Conservation (phyloP, 2,329 filamentous ascomycete species). For the Clarireedia hainanense region DNA sequence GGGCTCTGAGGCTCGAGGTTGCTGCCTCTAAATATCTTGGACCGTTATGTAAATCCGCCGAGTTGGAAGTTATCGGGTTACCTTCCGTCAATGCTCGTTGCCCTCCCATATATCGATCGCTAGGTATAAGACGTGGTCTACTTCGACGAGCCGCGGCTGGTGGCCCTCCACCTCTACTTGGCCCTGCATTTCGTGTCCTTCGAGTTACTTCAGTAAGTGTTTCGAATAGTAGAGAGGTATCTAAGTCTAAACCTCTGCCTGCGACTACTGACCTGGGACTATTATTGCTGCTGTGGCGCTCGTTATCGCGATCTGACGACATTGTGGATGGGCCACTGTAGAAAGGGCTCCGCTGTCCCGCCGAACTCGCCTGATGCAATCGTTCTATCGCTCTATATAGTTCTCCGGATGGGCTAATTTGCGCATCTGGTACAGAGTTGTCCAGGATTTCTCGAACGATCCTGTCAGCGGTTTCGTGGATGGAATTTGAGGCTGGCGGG, state of each 20-base stretch:
- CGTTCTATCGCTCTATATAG: constrained; percentile 35
- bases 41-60: constrained; percentile 21
- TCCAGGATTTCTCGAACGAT: constrained; percentile 35
- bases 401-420: constrained; percentile 37
- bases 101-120: constrained; percentile 27
- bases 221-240: constrained; percentile 3
- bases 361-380: neutral
- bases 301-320: constrained; percentile 2
- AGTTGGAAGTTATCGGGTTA: constrained; percentile 9
- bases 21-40: constrained; percentile 23
- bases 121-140: constrained; percentile 19
- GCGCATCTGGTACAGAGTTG: constrained; percentile 30
- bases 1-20: constrained; percentile 18
- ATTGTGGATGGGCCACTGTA: neutral
- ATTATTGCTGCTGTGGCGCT: neutral
- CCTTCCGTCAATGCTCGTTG: constrained; percentile 14
- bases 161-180: constrained; percentile 6
- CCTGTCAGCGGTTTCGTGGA: constrained; percentile 24
- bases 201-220: neutral
- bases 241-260: constrained; percentile 11
- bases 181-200: constrained; percentile 10
- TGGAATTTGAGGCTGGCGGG: constrained; percentile 21
- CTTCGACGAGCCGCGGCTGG: constrained; percentile 13
- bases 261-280: neutral
- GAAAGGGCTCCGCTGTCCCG: neutral